phyloP scores from a whole-genome alignment of 2,329 filamentous ascomycete species.

The Pseudophaeomoniella oleicola region DNA sequence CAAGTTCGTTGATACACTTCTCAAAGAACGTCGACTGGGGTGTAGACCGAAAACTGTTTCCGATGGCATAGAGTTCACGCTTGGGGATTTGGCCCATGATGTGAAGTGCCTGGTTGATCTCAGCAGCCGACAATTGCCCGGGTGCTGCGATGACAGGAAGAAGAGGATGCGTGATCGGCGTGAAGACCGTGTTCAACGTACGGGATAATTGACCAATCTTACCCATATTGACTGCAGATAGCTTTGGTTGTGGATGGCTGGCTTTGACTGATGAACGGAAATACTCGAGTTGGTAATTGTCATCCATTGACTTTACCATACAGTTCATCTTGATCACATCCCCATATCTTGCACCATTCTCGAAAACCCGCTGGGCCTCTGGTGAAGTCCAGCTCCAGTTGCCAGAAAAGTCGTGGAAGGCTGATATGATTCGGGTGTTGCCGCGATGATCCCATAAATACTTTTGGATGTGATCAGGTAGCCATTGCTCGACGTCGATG shows the following conservation, averaged over 20 bases:
- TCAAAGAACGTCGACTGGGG: constrained; percentile 76
- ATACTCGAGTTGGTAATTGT: constrained; percentile 82
- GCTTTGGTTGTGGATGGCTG: constrained; percentile 55
- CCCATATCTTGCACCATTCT: constrained; percentile 56
- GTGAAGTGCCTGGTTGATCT: constrained; percentile 68
- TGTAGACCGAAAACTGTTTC: constrained; percentile 49
- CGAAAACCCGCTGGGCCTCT: constrained; percentile 57
- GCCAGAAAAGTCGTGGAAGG: constrained; percentile 78
- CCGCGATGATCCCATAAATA: constrained; percentile 55
- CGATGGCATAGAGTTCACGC: constrained; percentile 68
- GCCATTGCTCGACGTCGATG: constrained; percentile 77
- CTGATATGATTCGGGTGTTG: constrained; percentile 77
- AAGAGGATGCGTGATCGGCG: constrained; percentile 73
- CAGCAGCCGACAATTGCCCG: constrained; percentile 70
- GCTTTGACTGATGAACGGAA: constrained; percentile 64
- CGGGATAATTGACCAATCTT: constrained; percentile 73
- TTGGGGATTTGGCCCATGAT: constrained; percentile 69
- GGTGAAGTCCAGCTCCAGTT: constrained; percentile 69
- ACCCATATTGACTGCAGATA: constrained; percentile 80
- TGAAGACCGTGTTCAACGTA: constrained; percentile 73
- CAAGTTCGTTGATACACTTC: constrained; percentile 67
- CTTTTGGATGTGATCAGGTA: constrained; percentile 60
- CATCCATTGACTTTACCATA: constrained; percentile 65
- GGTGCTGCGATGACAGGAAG: constrained; percentile 74
- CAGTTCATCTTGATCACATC: constrained; percentile 89